Evolutionary conservation across 129 eudicot genomes (phyloP).

Genomic region (Arctium lappa): DNA sequence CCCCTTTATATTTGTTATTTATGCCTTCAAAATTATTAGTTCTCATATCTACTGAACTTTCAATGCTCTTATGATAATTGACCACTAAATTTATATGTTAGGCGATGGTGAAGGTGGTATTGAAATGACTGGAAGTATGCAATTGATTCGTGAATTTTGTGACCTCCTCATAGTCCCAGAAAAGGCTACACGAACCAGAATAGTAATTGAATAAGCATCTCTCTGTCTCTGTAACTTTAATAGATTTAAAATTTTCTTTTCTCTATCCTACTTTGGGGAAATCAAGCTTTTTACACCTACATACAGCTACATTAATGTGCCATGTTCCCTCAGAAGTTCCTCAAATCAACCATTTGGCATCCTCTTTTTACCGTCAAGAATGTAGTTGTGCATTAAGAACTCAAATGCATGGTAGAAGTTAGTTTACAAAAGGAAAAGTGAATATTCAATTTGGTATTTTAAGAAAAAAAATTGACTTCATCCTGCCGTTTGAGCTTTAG

Average conservation of each 20-base stretch:
- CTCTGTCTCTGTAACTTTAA: not conserved
- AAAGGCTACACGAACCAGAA: slow-evolving; percentile 72
- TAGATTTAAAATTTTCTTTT: not conserved
- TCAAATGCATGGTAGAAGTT: not conserved
- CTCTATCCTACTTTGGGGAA: not conserved
- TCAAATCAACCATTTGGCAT: not conserved
- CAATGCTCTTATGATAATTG: not conserved
- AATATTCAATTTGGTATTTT: not conserved
- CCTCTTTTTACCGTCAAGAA: not conserved
- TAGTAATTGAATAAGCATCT: slow-evolving; percentile 43
- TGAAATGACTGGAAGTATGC: slow-evolving; percentile 99
- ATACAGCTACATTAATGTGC: not conserved
- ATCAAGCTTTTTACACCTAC: not conserved
- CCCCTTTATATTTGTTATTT: not conserved
- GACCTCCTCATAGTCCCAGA: slow-evolving; percentile 72
- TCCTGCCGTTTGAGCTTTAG: not conserved
- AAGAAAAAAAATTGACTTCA: not conserved
- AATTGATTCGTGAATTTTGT: slow-evolving; percentile 90
- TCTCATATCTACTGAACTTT: not conserved
- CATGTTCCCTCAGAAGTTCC: not conserved
- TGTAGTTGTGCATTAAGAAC: not conserved
- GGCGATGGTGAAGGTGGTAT: slow-evolving; percentile 98
- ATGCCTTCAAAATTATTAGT: slow-evolving; percentile 1
- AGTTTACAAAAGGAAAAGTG: not conserved
- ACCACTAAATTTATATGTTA: slow-evolving; percentile 9